Evolutionary conservation across 83 land plant genomes (phyloP), one percentile per base, ranked within the genome.

Genomic region (Thuja plicata): DNA sequence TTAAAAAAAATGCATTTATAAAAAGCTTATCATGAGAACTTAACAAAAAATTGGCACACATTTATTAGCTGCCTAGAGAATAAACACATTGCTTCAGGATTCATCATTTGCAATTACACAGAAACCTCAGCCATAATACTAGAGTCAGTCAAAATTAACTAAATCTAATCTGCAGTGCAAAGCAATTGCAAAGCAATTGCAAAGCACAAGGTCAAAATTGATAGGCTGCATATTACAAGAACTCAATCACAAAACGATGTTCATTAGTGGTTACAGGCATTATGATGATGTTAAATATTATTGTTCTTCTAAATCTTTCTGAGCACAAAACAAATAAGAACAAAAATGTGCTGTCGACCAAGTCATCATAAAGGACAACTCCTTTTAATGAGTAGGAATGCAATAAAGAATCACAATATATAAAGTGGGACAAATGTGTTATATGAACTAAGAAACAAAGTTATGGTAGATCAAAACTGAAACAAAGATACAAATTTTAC

Each of bases 391-490:
- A 32, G 37, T 10, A 32, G 78, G 35, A 74, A 34, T 34, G 45
- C 21, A 5, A 50, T 2, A 81, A 27, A 41, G 52, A 79, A 21
- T 41, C 50, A 45, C 16, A 45, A 24, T 19, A 43, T 27, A 45
- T 82, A 82, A 27, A 82, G 32, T 27, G 21, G 9, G 45, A 12
- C 40, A 40, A 41, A 79, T 38, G 8, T 79, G 40, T 38, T 79
- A 41, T 79, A 38, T 79, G 83, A 79, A 79, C 6, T 41, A 79
- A 40, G 83, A 79, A 79, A 79, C 46, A 79, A 79, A 79, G 19
- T 43, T 34, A 38, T 79, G 46, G 45, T 24, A 40, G 83, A 79
- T 17, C 83, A 82, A 82, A 82, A 82, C 30, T 24, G 3, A 82
- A 82, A 45, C 54, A 45, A 46, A 81, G 9, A 73, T 5, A n/a